Evolutionary conservation across 2,329 filamentous ascomycete genomes (phyloP).

Genomic region (Byssochlamys sp.): DNA sequence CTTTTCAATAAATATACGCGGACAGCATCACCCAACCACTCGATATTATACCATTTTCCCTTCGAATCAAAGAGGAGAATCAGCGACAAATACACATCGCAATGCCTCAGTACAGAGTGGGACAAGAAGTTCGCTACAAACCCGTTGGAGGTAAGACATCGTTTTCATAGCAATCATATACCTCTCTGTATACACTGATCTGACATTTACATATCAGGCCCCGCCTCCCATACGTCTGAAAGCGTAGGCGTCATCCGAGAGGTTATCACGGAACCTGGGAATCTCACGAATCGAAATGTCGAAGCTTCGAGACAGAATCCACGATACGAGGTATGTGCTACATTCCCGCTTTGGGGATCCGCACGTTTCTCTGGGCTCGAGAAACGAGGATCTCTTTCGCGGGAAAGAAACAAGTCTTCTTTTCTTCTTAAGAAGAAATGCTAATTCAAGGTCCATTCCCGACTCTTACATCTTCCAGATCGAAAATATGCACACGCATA

Average conservation of each 20-base stretch:
- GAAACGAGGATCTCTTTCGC: too few relatives aligned
- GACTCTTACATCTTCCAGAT: conserved; percentile 8
- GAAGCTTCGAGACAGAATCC: conserved; percentile 25
- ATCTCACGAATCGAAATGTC: conserved; percentile 27
- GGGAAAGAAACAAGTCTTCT: too few relatives aligned
- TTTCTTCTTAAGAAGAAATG: neutral
- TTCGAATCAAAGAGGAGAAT: neutral
- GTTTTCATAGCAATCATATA: neutral
- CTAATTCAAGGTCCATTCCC: neutral
- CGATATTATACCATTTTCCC: neutral
- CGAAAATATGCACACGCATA: conserved; percentile 18
- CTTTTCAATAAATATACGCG: neutral
- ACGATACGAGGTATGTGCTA: conserved; percentile 27
- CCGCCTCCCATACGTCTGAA: conserved; percentile 29
- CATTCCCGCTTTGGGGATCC: neutral
- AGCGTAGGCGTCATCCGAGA: conserved; percentile 28
- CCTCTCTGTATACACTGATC: neutral
- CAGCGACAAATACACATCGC: neutral
- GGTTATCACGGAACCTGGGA: conserved; percentile 24
- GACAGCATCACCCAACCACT: neutral
- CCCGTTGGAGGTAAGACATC: conserved; percentile 31
- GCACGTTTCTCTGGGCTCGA: neutral
- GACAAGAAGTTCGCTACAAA: conserved; percentile 32
- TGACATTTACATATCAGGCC: conserved; percentile 16
- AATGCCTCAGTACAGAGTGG: conserved; percentile 22